Base-by-base conservation (phyloP, 495 filamentous ascomycete species). In the Penicillium soppii region DNA sequence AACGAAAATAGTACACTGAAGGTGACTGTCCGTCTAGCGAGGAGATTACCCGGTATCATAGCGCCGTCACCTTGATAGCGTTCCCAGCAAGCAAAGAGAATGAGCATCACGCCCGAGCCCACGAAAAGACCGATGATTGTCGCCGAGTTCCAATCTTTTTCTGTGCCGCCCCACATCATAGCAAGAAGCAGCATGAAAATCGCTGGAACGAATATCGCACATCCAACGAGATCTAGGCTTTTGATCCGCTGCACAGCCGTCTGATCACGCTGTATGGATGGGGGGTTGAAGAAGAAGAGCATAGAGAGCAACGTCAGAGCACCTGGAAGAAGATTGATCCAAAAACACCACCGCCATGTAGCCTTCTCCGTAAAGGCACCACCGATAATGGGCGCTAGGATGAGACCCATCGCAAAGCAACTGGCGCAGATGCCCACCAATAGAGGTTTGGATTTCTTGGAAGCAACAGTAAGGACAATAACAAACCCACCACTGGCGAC, bases 291-390 rank as follows among this genome's bases (percentile, higher is more conserved):
- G 49, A 79, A 62, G 35, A 77, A 54, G 10, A 77, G 54, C 33
- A 84, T 62, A 22, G 77, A 66, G 3, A 73, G 40, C 16, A 84
- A 60, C 13, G 79, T 74, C 7, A 79, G 41, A 10, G 71, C 82
- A 19, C 83, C 82, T 23, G 85, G 70, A 16, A 83, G 82, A 21
- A 86, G 61, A 45, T 67, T 83, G 50, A 86, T 86, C 63, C 78
- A 89, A 65, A 90, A 90, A 59, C 86, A 91, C 87, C 86, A 91
- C 43, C 88, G 72, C 88, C 88, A 91, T 0, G 80, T 82, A 2
- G 80, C 65, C 27, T 79, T 65, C 15, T 66, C 43, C 2, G 70
- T 69, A 10, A 76, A 63, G 7, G 59, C 62, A 23, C 68, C 72
- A 22, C 69, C 69, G 2, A 74, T 63, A 0, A 89, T 63, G 3